A percentile compares a stretch with the other conserved stretches of the same genome.
phyloP scores from a whole-genome alignment of 805 yeast genomes.

The Cyberlindnera mrakii region DNA sequence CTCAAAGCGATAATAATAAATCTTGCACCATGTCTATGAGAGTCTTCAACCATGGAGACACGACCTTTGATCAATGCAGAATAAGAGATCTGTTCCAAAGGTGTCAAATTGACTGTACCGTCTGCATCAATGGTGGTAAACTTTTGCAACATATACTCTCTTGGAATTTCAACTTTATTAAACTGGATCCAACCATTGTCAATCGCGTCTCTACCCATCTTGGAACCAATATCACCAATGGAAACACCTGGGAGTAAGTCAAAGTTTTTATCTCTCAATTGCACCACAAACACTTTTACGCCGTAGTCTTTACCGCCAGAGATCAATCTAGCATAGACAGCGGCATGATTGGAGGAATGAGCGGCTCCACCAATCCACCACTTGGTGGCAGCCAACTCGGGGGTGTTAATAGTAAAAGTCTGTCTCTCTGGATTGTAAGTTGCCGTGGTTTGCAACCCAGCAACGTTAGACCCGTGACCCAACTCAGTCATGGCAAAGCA shows the following conservation, averaged over 20 bases:
- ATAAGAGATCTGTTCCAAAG: conserved; percentile 83
- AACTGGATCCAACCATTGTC: conserved; percentile 98
- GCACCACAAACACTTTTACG: conserved; percentile 88
- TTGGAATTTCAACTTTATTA: conserved; percentile 75
- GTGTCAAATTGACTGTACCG: conserved; percentile 66
- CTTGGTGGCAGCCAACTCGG: conserved; percentile 87
- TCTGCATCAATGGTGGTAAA: conserved; percentile 66
- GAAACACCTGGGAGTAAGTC: conserved; percentile 72
- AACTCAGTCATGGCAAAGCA: conserved; percentile 93
- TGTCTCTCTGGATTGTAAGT: conserved; percentile 61
- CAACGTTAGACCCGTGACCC: conserved; percentile 92
- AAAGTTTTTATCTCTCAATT: conserved; percentile 72
- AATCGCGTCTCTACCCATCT: conserved; percentile 94
- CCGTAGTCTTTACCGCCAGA: conserved; percentile 85
- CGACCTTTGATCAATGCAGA: conserved; percentile 86
- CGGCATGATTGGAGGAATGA: conserved; percentile 82
- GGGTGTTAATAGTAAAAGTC: conserved; percentile 74
- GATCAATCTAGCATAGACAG: conserved; percentile 78
- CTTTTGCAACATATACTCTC: conserved; percentile 75
- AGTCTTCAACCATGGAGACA: conserved; percentile 83
- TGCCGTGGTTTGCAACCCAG: conserved; percentile 90
- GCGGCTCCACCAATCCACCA: conserved; percentile 99
- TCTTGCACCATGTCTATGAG: conserved; percentile 74
- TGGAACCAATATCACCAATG: conserved; percentile 88
- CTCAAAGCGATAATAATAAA: conserved; percentile 80